Evolutionary conservation across 2,329 filamentous ascomycete genomes (phyloP).

Genomic region (Colletotrichum caudatum): DNA sequence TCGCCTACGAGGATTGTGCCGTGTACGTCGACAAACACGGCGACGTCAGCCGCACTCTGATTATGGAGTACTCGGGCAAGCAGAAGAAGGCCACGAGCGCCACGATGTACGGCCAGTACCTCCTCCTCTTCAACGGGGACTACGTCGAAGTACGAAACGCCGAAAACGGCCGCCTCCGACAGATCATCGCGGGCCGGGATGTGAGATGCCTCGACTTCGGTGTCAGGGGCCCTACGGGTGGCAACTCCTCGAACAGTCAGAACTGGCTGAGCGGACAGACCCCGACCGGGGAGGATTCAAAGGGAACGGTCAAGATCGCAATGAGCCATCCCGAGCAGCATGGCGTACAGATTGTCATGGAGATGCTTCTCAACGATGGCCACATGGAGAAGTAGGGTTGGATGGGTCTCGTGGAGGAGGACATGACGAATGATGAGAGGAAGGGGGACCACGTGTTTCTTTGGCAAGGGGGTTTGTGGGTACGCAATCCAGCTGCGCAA

Average conservation of each 20-base stretch:
- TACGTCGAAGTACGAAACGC: conserved; percentile 98
- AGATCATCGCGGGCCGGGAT: conserved; percentile 93
- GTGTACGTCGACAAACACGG: conserved; percentile 99
- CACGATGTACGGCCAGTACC: conserved; percentile 90
- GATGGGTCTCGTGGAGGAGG: background rate
- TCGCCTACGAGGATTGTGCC: conserved; percentile 95
- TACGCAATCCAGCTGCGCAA: conserved; percentile 5
- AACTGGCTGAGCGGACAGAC: conserved; percentile 49
- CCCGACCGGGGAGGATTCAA: conserved; percentile 60
- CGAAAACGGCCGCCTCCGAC: conserved; percentile 90
- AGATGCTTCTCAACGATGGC: conserved; percentile 92
- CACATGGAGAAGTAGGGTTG: conserved; percentile 64
- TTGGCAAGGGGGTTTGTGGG: conserved; percentile 12
- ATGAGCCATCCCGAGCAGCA: conserved; percentile 94
- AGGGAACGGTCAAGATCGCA: conserved; percentile 89
- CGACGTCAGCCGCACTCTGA: conserved; percentile 91
- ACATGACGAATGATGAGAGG: conserved; percentile 23
- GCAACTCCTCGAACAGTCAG: conserved; percentile 51
- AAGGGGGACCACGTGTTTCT: conserved; percentile 3
- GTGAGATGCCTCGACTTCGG: conserved; percentile 93
- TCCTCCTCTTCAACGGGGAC: conserved; percentile 93
- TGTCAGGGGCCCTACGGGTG: conserved; percentile 70
- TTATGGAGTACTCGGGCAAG: conserved; percentile 99
- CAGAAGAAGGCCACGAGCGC: conserved; percentile 81
- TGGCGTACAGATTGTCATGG: conserved; percentile 87